Percentiles rank a stretch among this genome's conserved stretches.
phyloP scores from a whole-genome alignment of 805 yeast species.

The Starmerella kuoi region DNA sequence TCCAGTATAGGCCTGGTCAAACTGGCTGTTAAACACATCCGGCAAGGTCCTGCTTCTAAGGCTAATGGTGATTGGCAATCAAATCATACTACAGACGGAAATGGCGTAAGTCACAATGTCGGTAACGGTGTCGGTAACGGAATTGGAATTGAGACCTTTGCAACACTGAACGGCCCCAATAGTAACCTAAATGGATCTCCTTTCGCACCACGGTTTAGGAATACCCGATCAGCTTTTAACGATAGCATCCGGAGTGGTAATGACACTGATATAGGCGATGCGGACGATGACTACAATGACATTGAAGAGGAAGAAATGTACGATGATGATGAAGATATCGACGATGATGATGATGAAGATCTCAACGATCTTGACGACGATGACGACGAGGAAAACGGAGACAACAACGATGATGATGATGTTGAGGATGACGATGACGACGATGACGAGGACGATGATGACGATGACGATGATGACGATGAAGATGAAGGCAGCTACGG shows the following conservation, averaged over 20 bases:
- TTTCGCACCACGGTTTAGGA: too few species aligned
- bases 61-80: too few species aligned
- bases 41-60: not conserved
- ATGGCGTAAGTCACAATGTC: too few species aligned
- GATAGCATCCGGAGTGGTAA: too few species aligned
- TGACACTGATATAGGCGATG: not conserved
- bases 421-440: conserved; percentile 1
- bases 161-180: too few species aligned
- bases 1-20: not conserved
- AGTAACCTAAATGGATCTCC: too few species aligned
- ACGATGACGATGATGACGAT: not conserved
- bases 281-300: conserved; percentile 1
- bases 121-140: too few species aligned
- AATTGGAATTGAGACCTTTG: too few species aligned
- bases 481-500: too few species aligned
- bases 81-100: too few species aligned
- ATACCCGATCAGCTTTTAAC: too few species aligned
- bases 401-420: not conserved
- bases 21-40: not conserved
- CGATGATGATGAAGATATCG: not conserved
- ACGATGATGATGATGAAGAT: not conserved
- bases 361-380: not conserved
- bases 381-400: conserved; percentile 1
- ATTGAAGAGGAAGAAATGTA: not conserved
- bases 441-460: not conserved